Base-by-base conservation (phyloP, 495 filamentous ascomycete genomes). In the Immersiella caudata region DNA sequence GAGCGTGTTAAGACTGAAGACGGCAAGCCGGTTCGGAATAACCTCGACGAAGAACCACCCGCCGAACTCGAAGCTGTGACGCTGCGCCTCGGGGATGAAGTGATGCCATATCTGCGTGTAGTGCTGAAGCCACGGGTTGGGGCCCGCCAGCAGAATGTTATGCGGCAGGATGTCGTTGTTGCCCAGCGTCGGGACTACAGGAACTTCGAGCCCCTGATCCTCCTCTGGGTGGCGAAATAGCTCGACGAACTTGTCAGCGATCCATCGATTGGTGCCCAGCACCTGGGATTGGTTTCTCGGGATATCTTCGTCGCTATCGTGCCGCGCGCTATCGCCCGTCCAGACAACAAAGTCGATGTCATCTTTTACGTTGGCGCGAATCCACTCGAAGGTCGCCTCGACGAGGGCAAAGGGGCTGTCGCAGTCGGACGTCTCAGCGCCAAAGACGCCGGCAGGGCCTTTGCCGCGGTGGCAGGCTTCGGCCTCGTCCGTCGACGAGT, bases 81-180 rank as follows among this genome's bases (percentile, higher is more conserved):
- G 88, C 80, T 99, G 94, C 69, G 87, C 90, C 77, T 97, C 94
- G 1, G 95, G 95, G 57, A 99, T 96, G 69, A 98, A 97, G 26
- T 84, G 80, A 60, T 78, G 78, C 95, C 95, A 99, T 0, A 97
- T 81, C 24, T 90, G 79, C 5, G 83, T 78, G 69, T 91, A 97
- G 20, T 82, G 80, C 68, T 86, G 86, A 0, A 96, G 90, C 86
- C 94, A 95, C 27, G 83, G 81, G 73, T 97, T 97, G 6, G 95
- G 94, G 2, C 94, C 95, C 7, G 86, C 78, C 57, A 87, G 79
- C 73, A 99, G 86, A 73, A 98, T 97, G 70, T 99, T 99, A 79
- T 99, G 95, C 1, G 95, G 95, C 69, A 97, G 88, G 62, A 99
- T 91, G 68, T 99, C 95, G 78, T 99, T 99, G 78, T 99, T 99